A percentile compares a stretch with the other conserved stretches of the same genome.
These are phyloP conservation scores for Hypomyces rosellus DNA, from an alignment of 2,329 filamentous ascomycete genomes.

Conservation along the genomic window DNA sequence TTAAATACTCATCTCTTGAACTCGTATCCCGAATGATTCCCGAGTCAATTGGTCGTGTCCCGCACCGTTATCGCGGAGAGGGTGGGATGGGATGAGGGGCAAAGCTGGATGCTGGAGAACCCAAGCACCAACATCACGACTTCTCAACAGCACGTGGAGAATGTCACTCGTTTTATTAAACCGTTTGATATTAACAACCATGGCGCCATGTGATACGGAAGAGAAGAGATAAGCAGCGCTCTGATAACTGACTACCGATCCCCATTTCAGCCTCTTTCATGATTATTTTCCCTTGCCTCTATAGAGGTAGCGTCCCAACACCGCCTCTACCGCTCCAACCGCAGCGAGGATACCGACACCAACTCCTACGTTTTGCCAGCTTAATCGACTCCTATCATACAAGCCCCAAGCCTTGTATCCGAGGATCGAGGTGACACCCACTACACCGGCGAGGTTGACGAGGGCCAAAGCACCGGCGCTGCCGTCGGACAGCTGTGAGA, in stretches of 20 bases:
- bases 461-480: slow-evolving; percentile 37
- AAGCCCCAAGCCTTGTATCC: slow-evolving; percentile 52
- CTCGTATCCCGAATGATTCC: too few relatives aligned
- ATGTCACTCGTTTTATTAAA: too few relatives aligned
- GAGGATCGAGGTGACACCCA: slow-evolving; percentile 47
- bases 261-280: slow-evolving; percentile 5
- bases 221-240: too few relatives aligned
- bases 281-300: slow-evolving; percentile 25
- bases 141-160: too few relatives aligned
- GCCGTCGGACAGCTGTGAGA: slow-evolving; percentile 40
- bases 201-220: too few relatives aligned
- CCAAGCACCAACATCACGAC: background rate
- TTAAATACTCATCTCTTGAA: too few relatives aligned
- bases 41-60: too few relatives aligned
- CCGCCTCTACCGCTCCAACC: slow-evolving; percentile 44
- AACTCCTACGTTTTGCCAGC: slow-evolving; percentile 44
- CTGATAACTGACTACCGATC: background rate
- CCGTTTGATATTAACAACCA: too few relatives aligned
- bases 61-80: too few relatives aligned
- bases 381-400: slow-evolving; percentile 46
- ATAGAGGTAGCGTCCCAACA: slow-evolving; percentile 42
- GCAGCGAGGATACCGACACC: slow-evolving; percentile 45
- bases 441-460: slow-evolving; percentile 43
- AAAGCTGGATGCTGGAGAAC: background rate
- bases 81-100: background rate